Evolutionary conservation across 1,139 yeast species (phyloP), one percentile per base, ranked within the genome.

Genomic region (Nakaseomyces delphensis): DNA sequence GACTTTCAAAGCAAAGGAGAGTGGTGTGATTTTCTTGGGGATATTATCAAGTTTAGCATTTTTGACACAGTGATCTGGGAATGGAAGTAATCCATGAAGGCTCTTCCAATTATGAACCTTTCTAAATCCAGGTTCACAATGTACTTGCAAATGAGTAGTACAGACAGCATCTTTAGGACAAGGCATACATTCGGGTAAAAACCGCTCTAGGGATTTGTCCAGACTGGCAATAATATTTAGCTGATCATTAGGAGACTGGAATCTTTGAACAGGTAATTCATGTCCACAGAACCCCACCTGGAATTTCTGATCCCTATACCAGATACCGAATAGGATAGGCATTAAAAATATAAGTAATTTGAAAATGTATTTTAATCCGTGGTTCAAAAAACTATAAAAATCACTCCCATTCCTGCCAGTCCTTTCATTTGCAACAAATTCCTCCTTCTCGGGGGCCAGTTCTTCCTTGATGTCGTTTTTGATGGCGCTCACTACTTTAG

Each of bases 91-190:
- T 2, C 40, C 35, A 15, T 20, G 9, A 4, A 38, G 13, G 71
- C 80, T 74, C n/a, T 81, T 81, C 40, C 70, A 65, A 40, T 59
- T 59, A 4, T 23, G 21, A 3, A 14, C 23, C 30, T 23, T 21
- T 40, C 69, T 73, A 58, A 71, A 85, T 44, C 79, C 87, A 38
- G 74, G 75, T 50, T 75, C 76, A 59, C 96, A 85, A 38, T 69
- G 72, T 14, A 80, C 58, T 47, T 69, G 65, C 47, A 79, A 67
- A 38, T 68, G 62, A 15, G 76, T 71, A 45, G 68, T 72, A 59
- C 96, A 87, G 36, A 73, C 65, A 1, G 89, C 93, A 61, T 85
- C 80, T 11, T 69, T 69, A 1, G 96, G 96, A 57, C 96, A 87
- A 30, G 73, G 73, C 8, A 71, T 64, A 62, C 96, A 87, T 1